These are phyloP conservation scores for Oryza officinalis DNA, from an alignment of 176 grass and related monocot species.

Conservation along the genomic window DNA sequence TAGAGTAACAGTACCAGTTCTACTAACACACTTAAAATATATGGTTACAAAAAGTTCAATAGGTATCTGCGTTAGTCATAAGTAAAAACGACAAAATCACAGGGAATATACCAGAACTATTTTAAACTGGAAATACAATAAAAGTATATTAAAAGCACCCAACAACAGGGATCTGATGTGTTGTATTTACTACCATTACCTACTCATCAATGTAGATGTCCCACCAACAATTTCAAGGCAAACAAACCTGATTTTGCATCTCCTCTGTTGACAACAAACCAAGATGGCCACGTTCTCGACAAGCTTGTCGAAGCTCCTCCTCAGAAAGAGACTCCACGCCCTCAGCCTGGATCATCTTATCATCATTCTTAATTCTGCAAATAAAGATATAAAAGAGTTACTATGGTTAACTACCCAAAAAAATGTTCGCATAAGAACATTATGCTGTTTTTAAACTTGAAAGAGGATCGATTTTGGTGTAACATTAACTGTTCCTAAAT, in stretches of 20 bases:
- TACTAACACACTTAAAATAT: not conserved
- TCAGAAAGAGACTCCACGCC: conserved; percentile 92
- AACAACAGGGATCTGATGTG: not conserved
- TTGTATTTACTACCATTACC: conserved; percentile 21
- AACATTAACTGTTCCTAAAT: not conserved
- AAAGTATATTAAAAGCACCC: conserved; percentile 5
- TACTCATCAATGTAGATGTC: not conserved
- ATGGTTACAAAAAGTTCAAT: not conserved
- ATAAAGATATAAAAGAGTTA: conserved; percentile 19
- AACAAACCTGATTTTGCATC: conserved; percentile 83
- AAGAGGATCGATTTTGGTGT: not conserved
- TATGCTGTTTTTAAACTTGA: not conserved
- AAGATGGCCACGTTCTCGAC: conserved; percentile 84
- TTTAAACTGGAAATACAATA: conserved; percentile 22
- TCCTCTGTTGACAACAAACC: conserved; percentile 82
- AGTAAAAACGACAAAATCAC: conserved; percentile 8
- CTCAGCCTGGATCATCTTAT: conserved; percentile 83
- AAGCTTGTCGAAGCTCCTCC: conserved; percentile 88
- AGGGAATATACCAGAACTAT: conserved; percentile 5
- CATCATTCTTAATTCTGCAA: conserved; percentile 89
- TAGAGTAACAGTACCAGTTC: conserved; percentile 1
- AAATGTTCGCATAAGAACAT: not conserved
- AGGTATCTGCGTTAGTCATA: not conserved
- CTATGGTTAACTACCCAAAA: not conserved
- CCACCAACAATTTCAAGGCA: conserved; percentile 12